Base-by-base conservation (phyloP, 257 asterid species). In the Przewalskia tangutica region DNA sequence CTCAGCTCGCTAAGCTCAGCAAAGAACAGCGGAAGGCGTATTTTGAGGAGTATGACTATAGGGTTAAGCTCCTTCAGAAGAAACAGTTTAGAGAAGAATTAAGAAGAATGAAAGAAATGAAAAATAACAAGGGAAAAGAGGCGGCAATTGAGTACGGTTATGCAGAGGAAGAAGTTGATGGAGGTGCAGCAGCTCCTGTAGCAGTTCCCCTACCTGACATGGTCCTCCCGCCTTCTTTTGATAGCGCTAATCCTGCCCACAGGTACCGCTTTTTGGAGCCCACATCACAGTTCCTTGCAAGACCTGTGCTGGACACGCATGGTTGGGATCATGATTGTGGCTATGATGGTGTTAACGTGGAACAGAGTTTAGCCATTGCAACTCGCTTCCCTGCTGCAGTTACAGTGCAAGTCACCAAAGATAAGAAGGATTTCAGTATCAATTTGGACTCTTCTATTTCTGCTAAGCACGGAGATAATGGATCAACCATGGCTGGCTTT, bases 301-400 rank as follows among this genome's bases (percentile, higher is more conserved):
- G 99, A 86, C 99, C 99, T 2, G 99, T 95, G 83, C 89, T 95
- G 32, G 99, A 95, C 60, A 88, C 91, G 75, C 98, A 93, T 48
- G 98, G 99, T 6, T 95, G 99, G 99, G 99, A 95, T 89, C 99
- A 95, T 66, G 99, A 95, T 85, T 95, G 97, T 68, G 99, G 99
- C 40, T 95, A 95, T 44, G 99, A 95, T 59, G 99, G 99, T 18
- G 99, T 95, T 87, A 95, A 95, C 86, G 85, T 95, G 10, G 99
- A 95, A 71, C 98, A 95, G 79, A 87, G 86, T 83, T 86, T 91
- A 10, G 97, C 98, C 10, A 81, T 95, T 13, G 88, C 89, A 7
- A 90, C 80, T 42, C 93, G 92, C 44, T 90, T 92, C 44, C 94
- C 98, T 55, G 90, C 92, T 16, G 86, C 91, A 8, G 87, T 91